A percentile compares a stretch with the other conserved stretches of the same genome.
Conservation (phyloP, 345 rosid genomes). For the Dimocarpus longan region DNA sequence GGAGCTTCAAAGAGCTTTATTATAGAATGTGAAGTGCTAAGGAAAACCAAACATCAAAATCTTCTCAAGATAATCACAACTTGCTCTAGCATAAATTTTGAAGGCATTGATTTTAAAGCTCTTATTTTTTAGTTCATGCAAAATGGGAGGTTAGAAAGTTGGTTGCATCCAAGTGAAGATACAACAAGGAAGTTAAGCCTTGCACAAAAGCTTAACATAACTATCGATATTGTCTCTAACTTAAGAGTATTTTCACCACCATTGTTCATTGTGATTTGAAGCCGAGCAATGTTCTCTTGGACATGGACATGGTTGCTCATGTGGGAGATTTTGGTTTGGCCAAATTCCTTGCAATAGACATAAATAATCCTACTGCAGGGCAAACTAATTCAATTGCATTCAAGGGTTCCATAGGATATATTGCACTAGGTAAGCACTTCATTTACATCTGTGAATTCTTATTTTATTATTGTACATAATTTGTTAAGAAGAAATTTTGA, state of each 20-base stretch:
- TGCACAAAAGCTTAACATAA: constrained; percentile 16
- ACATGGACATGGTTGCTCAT: constrained; percentile 30
- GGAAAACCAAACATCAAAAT: constrained; percentile 29
- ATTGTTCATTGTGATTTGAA: constrained; percentile 33
- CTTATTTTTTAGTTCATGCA: constrained; percentile 23
- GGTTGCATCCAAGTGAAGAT: constrained; percentile 11
- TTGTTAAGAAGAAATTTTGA: too few relatives aligned
- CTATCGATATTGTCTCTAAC: constrained; percentile 27
- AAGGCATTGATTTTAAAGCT: constrained; percentile 37
- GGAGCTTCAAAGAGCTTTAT: constrained; percentile 33
- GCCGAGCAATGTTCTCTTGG: constrained; percentile 32
- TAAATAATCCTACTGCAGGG: background rate
- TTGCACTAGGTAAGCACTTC: constrained; percentile 21
- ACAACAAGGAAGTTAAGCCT: background rate
- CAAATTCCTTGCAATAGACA: constrained; percentile 1
- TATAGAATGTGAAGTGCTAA: constrained; percentile 31
- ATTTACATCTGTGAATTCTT: background rate
- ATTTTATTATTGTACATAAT: background rate
- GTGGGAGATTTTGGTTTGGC: constrained; percentile 34
- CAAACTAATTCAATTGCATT: constrained; percentile 12
- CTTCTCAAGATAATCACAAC: constrained; percentile 26
- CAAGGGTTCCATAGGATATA: constrained; percentile 27
- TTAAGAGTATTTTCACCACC: constrained; percentile 32
- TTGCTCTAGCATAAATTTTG: constrained; percentile 27
- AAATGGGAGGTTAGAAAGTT: constrained; percentile 21